Percentiles rank a stretch among this genome's conserved stretches.
Conservation (phyloP, 139 green algal genomes). For the Axilococcus clingmanii region DNA sequence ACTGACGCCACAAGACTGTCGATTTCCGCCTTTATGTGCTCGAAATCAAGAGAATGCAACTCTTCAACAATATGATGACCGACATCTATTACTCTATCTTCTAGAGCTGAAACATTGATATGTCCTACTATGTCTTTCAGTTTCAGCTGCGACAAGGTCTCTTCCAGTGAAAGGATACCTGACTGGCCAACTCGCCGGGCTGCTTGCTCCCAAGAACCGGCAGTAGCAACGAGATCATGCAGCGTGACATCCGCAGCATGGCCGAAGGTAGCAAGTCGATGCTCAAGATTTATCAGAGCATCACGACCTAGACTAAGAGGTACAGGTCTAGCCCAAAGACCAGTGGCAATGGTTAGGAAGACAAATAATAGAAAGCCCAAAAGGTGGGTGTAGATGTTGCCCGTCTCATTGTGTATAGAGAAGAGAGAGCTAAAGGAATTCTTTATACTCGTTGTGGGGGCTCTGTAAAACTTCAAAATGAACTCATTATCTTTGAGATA, state of each 20-base stretch:
- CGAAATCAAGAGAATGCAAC: too few species aligned
- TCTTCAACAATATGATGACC: not conserved
- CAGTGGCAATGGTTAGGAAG: conserved; percentile 16
- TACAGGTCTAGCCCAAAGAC: conserved; percentile 9
- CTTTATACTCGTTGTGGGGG: conserved; percentile 35
- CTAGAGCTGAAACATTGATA: conserved; percentile 2
- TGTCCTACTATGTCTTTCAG: too few species aligned
- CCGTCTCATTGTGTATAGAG: conserved; percentile 86
- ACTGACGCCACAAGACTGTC: conserved; percentile 4
- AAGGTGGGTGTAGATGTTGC: conserved; percentile 87
- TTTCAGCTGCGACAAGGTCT: too few species aligned
- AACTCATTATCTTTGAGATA: conserved; percentile 77
- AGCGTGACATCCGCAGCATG: conserved; percentile 38
- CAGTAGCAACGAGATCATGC: conserved; percentile 21
- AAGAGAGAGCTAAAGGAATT: conserved; percentile 67
- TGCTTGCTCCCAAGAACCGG: conserved; percentile 14
- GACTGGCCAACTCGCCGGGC: conserved; percentile 2
- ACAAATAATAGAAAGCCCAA: conserved; percentile 33
- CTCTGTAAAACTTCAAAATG: conserved; percentile 66
- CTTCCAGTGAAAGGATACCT: too few species aligned
- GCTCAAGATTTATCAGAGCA: conserved; percentile 9
- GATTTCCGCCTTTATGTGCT: too few species aligned
- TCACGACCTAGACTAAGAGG: conserved; percentile 10
- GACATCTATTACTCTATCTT: not conserved
- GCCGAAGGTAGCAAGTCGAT: conserved; percentile 35